Conservation (phyloP, 1,139 yeast species). For the Suhomyces anneliseae region DNA sequence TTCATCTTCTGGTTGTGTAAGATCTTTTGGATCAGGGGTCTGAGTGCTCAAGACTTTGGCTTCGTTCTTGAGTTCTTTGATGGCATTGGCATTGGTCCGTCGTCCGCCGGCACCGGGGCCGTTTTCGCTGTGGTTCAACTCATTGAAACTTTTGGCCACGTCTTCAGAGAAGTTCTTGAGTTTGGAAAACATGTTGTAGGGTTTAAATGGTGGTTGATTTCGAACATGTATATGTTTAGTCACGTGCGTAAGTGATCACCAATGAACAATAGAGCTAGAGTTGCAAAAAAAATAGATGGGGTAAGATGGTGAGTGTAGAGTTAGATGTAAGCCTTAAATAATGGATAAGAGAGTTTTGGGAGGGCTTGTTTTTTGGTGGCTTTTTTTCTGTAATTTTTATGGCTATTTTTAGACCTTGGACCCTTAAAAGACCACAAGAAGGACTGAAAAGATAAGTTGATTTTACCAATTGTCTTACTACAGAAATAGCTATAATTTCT, state of each 20-base stretch:
- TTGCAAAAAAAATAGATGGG: too few relatives aligned
- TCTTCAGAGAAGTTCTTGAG: constrained; percentile 64
- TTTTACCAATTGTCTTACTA: too few relatives aligned
- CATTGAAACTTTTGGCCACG: constrained; percentile 45
- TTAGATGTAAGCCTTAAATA: too few relatives aligned
- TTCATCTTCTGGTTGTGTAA: constrained; percentile 51
- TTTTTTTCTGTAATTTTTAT: too few relatives aligned
- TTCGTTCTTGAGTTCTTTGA: constrained; percentile 36
- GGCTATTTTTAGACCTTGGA: too few relatives aligned
- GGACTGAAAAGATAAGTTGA: too few relatives aligned
- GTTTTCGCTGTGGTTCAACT: constrained; percentile 13
- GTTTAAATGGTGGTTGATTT: not conserved
- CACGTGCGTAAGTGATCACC: not conserved
- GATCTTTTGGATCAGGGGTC: constrained; percentile 47
- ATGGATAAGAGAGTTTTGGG: too few relatives aligned
- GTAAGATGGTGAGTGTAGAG: too few relatives aligned
- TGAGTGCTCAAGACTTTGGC: constrained; percentile 31
- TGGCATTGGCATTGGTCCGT: constrained; percentile 18
- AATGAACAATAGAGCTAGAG: too few relatives aligned
- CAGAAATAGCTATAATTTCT: too few relatives aligned
- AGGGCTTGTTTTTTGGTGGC: too few relatives aligned
- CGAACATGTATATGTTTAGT: not conserved
- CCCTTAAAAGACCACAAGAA: too few relatives aligned
- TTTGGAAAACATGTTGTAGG: constrained; percentile 52
- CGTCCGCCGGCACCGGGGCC: constrained; percentile 12